phyloP scores from a whole-genome alignment of 108 stramenopile species.

The Bacterosira constricta region DNA sequence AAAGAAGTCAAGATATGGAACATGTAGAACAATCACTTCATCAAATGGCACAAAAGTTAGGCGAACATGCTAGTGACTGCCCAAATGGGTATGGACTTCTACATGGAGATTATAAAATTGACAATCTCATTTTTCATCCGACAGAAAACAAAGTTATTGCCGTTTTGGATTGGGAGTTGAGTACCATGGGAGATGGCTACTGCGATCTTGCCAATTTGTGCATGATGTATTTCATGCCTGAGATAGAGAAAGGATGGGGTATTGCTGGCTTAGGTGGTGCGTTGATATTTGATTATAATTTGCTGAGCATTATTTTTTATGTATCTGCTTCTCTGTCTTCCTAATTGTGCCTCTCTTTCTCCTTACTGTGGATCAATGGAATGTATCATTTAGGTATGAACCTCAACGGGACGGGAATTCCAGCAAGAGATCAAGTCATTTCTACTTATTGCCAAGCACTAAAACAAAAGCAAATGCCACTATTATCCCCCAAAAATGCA shows the following conservation, averaged over 20 bases:
- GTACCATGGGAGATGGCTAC: conserved; percentile 89
- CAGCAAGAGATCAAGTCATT: conserved; percentile 60
- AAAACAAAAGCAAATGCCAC: background rate
- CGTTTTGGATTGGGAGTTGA: conserved; percentile 97
- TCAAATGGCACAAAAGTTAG: conserved; percentile 55
- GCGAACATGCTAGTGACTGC: conserved; percentile 46
- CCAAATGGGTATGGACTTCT: conserved; percentile 69
- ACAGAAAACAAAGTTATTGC: conserved; percentile 89
- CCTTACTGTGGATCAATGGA: too few species aligned
- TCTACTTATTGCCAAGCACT: conserved; percentile 44
- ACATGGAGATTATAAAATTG: conserved; percentile 97
- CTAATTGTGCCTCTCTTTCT: background rate
- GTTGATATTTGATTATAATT: background rate
- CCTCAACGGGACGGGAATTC: conserved; percentile 67
- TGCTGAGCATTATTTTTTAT: background rate
- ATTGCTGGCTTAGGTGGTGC: conserved; percentile 67
- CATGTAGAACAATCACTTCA: conserved; percentile 27
- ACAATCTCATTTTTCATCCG: conserved; percentile 95
- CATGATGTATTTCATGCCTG: conserved; percentile 87
- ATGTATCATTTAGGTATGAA: too few species aligned
- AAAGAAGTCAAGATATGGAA: conserved; percentile 5
- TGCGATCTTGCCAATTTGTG: conserved; percentile 94
- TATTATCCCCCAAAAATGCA: background rate
- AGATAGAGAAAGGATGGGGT: conserved; percentile 48
- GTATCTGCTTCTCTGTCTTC: background rate